Evolutionary conservation across 345 rosid genomes (phyloP).

Genomic region (Eucalyptus paniculata): DNA sequence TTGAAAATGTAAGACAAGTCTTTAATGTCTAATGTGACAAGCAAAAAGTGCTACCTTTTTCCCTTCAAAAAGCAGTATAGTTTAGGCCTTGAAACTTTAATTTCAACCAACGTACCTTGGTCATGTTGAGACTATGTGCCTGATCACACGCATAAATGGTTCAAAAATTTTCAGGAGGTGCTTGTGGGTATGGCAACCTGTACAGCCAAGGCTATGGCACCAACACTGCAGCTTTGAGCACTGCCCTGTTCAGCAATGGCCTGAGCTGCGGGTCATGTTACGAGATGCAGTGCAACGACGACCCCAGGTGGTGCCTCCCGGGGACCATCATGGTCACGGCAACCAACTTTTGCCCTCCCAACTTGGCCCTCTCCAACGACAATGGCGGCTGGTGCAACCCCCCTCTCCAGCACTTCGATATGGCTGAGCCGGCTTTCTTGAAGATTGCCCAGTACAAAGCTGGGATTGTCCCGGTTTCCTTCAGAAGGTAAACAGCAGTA

Average conservation of each 20-base stretch:
- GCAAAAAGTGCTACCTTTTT: not conserved
- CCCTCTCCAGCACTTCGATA: slow-evolving; percentile 86
- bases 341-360: slow-evolving; percentile 88
- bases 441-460: slow-evolving; percentile 89
- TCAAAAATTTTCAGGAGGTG: slow-evolving; percentile 18
- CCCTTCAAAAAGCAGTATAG: not conserved
- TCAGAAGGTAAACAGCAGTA: slow-evolving; percentile 42
- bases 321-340: slow-evolving; percentile 58
- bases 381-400: slow-evolving; percentile 99
- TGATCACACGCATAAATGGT: not conserved
- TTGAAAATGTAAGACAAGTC: not conserved
- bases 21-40: not conserved
- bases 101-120: not conserved
- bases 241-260: slow-evolving; percentile 67
- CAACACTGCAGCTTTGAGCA: slow-evolving; percentile 69
- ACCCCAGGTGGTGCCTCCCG: slow-evolving; percentile 60
- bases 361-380: slow-evolving; percentile 51
- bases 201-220: slow-evolving; percentile 72
- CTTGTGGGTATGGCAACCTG: slow-evolving; percentile 70
- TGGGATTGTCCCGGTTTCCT: slow-evolving; percentile 83
- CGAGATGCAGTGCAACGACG: slow-evolving; percentile 48
- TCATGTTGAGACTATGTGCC: not conserved
- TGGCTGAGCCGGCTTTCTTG: slow-evolving; percentile 91
- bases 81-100: not conserved
- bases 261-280: slow-evolving; percentile 65